These are phyloP conservation scores for Fusarium heterosporum DNA, from an alignment of 2,329 filamentous ascomycete species.

Conservation along the genomic window DNA sequence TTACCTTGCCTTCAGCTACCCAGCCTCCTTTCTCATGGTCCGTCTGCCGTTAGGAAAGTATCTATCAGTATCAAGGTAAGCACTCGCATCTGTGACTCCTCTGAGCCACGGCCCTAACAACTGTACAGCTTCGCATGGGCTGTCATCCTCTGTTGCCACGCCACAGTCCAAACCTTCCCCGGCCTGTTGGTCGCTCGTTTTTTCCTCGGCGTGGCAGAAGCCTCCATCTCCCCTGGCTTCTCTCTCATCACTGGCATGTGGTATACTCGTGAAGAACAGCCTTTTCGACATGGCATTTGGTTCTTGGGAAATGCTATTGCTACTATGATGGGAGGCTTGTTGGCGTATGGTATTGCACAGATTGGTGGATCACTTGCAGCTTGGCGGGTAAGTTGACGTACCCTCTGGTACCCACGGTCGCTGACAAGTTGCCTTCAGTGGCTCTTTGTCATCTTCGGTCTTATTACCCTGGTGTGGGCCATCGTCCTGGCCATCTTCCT, in stretches of 20 bases:
- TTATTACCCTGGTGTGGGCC: conserved; percentile 39
- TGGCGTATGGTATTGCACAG: conserved; percentile 41
- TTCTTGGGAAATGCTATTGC: conserved; percentile 42
- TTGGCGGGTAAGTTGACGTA: conserved; percentile 28
- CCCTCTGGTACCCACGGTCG: fast-evolving
- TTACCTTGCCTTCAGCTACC: conserved; percentile 42
- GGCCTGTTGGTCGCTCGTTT: conserved; percentile 35
- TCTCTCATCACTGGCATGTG: conserved; percentile 44
- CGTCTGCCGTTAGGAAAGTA: conserved; percentile 39
- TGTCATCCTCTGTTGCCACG: conserved; percentile 35
- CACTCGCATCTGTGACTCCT: fast-evolving
- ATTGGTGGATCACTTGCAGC: conserved; percentile 27
- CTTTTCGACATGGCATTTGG: conserved; percentile 42
- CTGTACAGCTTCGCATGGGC: conserved; percentile 29
- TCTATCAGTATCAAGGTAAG: conserved; percentile 32
- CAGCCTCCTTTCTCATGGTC: conserved; percentile 41
- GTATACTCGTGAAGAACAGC: conserved; percentile 42
- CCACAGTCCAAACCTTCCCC: conserved; percentile 32
- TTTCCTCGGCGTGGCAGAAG: conserved; percentile 41
- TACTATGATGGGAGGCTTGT: conserved; percentile 36
- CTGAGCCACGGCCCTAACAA: not conserved
- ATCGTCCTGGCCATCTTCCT: conserved; percentile 28
- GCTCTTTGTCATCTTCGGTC: conserved; percentile 42
- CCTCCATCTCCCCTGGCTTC: conserved; percentile 42
- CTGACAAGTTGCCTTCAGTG: not conserved